Base-by-base conservation (phyloP, 345 rosid species). In the Lepidium didymum region DNA sequence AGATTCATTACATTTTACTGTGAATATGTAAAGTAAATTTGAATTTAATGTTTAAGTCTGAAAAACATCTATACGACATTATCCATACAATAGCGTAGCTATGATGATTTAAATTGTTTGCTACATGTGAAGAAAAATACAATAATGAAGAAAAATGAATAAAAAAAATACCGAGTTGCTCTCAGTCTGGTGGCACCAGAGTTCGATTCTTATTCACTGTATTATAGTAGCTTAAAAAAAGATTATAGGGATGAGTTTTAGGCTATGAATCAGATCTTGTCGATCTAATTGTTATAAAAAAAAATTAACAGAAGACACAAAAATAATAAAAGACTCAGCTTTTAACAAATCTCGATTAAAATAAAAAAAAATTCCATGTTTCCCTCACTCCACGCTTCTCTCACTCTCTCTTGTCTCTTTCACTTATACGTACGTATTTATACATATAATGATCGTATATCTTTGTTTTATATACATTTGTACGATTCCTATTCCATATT, bases 321-420 rank as follows among this genome's bases (percentile, higher is more conserved):
- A 55, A 33, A 59, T 62, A 54, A 67, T 19, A 73, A 55, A 35
- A 45, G 52, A 57, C 73, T 37, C 73, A 52, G 31, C 73, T 74
- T 74, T 67, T 43, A 8, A 60, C 66, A 52, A 15, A 59, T 67
- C 77, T 66, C 68, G 73, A 67, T 74, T 67, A 52, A 50, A 43
- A 60, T 33, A 67, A 2, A 38, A 12, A 4, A 21, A 18, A 8
- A 57, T 76, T 71, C 85, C 56, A 67, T 82, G 86, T 83, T 77
- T 76, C 83, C 84, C 62, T 77, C 83, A 71, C 47, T 61, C 80
- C 87, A 81, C 84, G 84, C 79, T 54, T 51, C 64, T 61, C 80
- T 43, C 69, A 41, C 52, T 19, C 52, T 40, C 53, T 50, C 15
- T 19, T 35, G 51, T 69, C 75, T 62, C 62, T 61, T 44, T 63